Evolutionary conservation across 176 grass and related monocot species (phyloP).

Genomic region (Musa acuminata): DNA sequence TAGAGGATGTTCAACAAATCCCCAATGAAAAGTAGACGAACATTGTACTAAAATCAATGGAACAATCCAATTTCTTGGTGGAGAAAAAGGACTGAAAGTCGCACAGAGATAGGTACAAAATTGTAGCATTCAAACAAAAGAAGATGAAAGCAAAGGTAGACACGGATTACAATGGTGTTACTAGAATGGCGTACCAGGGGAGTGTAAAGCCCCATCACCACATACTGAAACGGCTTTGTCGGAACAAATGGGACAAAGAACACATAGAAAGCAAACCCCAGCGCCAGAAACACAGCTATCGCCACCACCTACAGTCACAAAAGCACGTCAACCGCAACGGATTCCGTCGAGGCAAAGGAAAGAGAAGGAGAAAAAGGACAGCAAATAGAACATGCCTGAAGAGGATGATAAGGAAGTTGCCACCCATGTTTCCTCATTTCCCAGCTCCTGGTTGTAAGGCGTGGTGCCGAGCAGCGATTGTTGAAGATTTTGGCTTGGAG

Average conservation of each 20-base stretch:
- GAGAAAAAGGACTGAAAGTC: not conserved
- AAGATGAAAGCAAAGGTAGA: not conserved
- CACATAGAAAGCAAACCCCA: conserved; percentile 96
- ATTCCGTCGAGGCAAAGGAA: not conserved
- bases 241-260: conserved; percentile 91
- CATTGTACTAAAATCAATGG: not conserved
- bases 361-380: not conserved
- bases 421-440: conserved; percentile 97
- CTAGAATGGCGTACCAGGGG: conserved; percentile 45
- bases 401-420: conserved; percentile 96
- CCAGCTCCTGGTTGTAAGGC: not conserved
- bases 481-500: not conserved
- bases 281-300: conserved; percentile 82
- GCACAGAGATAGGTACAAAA: not conserved
- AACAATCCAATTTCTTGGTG: not conserved
- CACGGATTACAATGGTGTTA: not conserved
- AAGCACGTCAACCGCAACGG: not conserved
- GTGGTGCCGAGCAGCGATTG: not conserved
- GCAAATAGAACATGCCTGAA: conserved; percentile 40
- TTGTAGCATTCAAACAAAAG: not conserved
- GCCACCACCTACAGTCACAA: conserved; percentile 65
- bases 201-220: conserved; percentile 71
- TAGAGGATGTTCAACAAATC: too few species aligned
- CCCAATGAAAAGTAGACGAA: too few species aligned
- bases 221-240: conserved; percentile 46